Conservation (phyloP, 73 alveolate species). For the Paramecium bursaria region DNA sequence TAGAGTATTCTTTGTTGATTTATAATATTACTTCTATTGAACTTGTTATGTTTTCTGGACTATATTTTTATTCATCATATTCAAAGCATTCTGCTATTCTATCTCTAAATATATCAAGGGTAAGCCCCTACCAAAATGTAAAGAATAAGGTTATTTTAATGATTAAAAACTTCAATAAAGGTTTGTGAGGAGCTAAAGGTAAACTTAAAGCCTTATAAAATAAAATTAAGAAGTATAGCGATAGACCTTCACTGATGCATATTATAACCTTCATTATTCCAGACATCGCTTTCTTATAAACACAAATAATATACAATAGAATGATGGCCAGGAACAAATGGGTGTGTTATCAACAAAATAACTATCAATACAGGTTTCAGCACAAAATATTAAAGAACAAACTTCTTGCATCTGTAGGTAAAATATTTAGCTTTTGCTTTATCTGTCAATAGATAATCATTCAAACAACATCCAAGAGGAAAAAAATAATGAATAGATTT, state of each 20-base stretch:
- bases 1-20: slow-evolving; percentile 45
- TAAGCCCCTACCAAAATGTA: slow-evolving; percentile 64
- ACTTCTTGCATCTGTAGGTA: slow-evolving; percentile 69
- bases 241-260: slow-evolving; percentile 45
- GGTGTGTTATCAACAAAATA: slow-evolving; percentile 9
- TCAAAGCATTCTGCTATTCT: slow-evolving; percentile 55
- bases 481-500: slow-evolving; percentile 61
- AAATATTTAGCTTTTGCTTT: slow-evolving; percentile 70
- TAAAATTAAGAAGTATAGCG: slow-evolving; percentile 58
- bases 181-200: slow-evolving; percentile 63
- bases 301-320: background rate
- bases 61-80: background rate
- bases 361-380: slow-evolving; percentile 63
- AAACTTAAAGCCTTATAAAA: slow-evolving; percentile 63
- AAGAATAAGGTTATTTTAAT: slow-evolving; percentile 67
- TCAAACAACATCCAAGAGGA: slow-evolving; percentile 61
- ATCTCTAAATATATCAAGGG: slow-evolving; percentile 47
- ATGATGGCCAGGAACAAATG: slow-evolving; percentile 47
- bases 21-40: slow-evolving; percentile 36
- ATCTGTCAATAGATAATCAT: slow-evolving; percentile 51
- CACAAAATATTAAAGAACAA: slow-evolving; percentile 61
- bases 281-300: background rate
- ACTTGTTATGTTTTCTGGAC: slow-evolving; percentile 31
- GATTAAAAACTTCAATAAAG: slow-evolving; percentile 65
- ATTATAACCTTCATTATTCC: slow-evolving; percentile 54